Evolutionary conservation across 1,139 yeast species (phyloP), one percentile per base, ranked within the genome.

Genomic region (Blastobotrys illinoisensis): DNA sequence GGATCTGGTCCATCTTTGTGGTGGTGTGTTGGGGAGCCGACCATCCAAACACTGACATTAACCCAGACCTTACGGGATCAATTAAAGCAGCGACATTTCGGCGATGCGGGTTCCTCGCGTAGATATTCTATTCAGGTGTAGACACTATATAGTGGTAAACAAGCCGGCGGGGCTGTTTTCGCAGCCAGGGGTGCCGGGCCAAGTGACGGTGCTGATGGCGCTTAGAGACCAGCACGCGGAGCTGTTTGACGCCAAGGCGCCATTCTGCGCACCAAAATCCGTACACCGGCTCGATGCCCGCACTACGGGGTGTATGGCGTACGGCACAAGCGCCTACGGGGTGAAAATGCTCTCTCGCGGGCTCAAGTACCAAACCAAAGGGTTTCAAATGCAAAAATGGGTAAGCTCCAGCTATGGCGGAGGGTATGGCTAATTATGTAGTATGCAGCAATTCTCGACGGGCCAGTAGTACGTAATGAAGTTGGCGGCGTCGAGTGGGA

Each of bases 231-330:
- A 58, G 14, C 46, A 59, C 43, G 68, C 68, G 5, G 55, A 58
- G 9, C 55, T 66, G 5, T 67, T 52, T 43, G 48, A 51, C n/a
- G 14, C 32, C 18, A 46, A 51, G 20, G 49, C 58, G 6, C 68
- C 64, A 26, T 60, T 61, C 46, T 59, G 64, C 28, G 48, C 47
- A 7, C 70, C 70, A 1, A 64, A 64, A 44, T 54, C 63, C 1
- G 68, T 67, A 4, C 71, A 67, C 48, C 49, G 71, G 36, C 56
- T 67, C 16, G 71, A 67, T 48, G 58, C 58, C 48, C 62, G 60
- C 19, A 67, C 66, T 1, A 56, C 67, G 1, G 71, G 71, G 0
- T 69, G 71, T 11, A 66, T 67, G 68, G 55, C 61, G 1, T 51
- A 66, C 9, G 70, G 68, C 1, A 60, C 63, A 1, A 67, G 68